Percentiles rank a stretch among this genome's conserved stretches.
These are phyloP conservation scores for Ambrosiella cleistominuta DNA, from an alignment of 2,329 filamentous ascomycete genomes.

Conservation along the genomic window DNA sequence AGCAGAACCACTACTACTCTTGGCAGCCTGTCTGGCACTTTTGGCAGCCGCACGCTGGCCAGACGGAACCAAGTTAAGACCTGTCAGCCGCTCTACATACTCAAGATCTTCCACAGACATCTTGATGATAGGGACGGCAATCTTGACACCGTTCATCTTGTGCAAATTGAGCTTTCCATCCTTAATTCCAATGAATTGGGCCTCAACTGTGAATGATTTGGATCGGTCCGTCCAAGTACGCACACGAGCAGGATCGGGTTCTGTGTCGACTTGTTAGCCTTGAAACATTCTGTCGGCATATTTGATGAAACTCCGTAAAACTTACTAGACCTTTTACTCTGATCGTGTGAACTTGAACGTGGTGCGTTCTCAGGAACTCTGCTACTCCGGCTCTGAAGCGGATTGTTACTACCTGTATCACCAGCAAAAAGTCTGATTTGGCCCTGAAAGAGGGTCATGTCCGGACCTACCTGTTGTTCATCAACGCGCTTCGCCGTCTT, in stretches of 20 bases:
- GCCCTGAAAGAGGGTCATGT: slow-evolving; percentile 58
- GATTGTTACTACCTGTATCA: slow-evolving; percentile 48
- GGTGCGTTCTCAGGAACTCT: slow-evolving; percentile 19
- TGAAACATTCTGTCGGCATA: too few relatives aligned
- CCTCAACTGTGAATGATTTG: slow-evolving; percentile 92
- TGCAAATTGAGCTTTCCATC: slow-evolving; percentile 96
- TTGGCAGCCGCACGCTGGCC: slow-evolving; percentile 22
- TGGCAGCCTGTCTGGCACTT: slow-evolving; percentile 26
- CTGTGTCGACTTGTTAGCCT: slow-evolving; percentile 24
- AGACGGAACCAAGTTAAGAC: slow-evolving; percentile 11
- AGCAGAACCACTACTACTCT: slow-evolving; percentile 20
- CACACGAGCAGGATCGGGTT: slow-evolving; percentile 67
- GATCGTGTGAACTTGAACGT: slow-evolving; percentile 23
- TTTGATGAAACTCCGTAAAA: background rate
- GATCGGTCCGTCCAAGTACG: slow-evolving; percentile 90
- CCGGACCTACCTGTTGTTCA: slow-evolving; percentile 52
- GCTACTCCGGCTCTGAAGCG: slow-evolving; percentile 48
- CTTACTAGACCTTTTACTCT: slow-evolving; percentile 56
- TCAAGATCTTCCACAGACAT: slow-evolving; percentile 93
- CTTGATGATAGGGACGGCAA: slow-evolving; percentile 84
- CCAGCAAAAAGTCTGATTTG: slow-evolving; percentile 58
- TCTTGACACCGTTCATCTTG: slow-evolving; percentile 96
- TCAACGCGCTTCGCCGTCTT: slow-evolving; percentile 28
- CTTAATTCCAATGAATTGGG: slow-evolving; percentile 83
- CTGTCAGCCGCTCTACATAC: slow-evolving; percentile 59